These are phyloP conservation scores for Fusarium neocosmosporiellum DNA, from an alignment of 2,329 filamentous ascomycete species.

Conservation along the genomic window DNA sequence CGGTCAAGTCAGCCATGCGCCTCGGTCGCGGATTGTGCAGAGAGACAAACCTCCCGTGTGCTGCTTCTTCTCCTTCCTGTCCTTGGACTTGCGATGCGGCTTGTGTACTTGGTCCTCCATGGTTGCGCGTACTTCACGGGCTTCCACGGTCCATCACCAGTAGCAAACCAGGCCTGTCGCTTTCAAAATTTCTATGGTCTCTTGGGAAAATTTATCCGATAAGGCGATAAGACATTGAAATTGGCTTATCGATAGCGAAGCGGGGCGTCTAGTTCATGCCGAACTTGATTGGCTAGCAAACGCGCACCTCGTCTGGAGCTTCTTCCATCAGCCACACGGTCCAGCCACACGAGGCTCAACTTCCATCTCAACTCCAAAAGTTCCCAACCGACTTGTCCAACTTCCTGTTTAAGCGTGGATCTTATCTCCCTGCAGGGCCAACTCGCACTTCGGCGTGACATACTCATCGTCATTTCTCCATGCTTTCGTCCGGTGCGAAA, in stretches of 20 bases:
- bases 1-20: slow-evolving; percentile 36
- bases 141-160: slow-evolving; percentile 37
- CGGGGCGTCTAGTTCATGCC: not conserved
- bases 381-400: slow-evolving; percentile 2
- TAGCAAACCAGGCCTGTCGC: slow-evolving; percentile 17
- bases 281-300: not conserved
- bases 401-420: slow-evolving; percentile 38
- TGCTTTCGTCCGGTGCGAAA: not conserved
- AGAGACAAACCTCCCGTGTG: slow-evolving; percentile 44
- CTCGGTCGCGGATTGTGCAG: not conserved
- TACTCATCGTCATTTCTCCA: not conserved
- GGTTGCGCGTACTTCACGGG: slow-evolving; percentile 46
- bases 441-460: slow-evolving; percentile 21
- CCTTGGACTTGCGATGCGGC: slow-evolving; percentile 86
- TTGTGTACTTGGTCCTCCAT: slow-evolving; percentile 89
- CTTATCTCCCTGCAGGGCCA: slow-evolving; percentile 12
- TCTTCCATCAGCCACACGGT: not conserved
- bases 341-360: slow-evolving; percentile 21
- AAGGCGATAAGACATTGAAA: slow-evolving; percentile 23
- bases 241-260: slow-evolving; percentile 36
- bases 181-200: slow-evolving; percentile 38
- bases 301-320: not conserved
- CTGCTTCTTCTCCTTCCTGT: slow-evolving; percentile 77
- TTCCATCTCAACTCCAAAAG: not conserved
- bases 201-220: slow-evolving; percentile 40